Evolutionary conservation across 306 rosid genomes (phyloP), one percentile per base, ranked within the genome.

Genomic region (Sophora flavescens): DNA sequence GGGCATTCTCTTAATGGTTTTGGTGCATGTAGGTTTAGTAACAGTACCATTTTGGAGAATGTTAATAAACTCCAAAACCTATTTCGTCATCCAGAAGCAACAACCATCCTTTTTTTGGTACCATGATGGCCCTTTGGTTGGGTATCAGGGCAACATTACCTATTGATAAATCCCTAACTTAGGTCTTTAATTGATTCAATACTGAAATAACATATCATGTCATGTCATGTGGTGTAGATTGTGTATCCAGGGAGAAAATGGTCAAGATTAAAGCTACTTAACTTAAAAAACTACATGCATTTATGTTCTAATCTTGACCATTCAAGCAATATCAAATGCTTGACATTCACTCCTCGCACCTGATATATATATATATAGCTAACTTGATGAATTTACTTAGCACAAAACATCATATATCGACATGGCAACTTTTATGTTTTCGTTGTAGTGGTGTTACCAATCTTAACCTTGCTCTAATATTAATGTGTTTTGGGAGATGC

Each of bases 401-500:
- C 14, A 32, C 51, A 4, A 18, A 79, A 44, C 65, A 48, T 45
- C 17, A 63, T 36, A 45, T 68, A 67, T 77, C 50, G 78, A 3
- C 10, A 22, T 59, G 47, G 28, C 53, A 78, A 60, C 47, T 72
- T 67, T 15, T 44, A 9, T 72, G 41, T 78, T 28, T 68, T 56
- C 33, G 54, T 8, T 78, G 48, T 48, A 6, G 45, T 53, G 6
- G 22, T 17, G 52, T 13, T 50, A 17, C 8, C 8, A 63, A 18
- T 16, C 45, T 36, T 58, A 69, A 72, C 18, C 53, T 38, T 85
- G 61, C 56, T 74, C 66, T 62, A 18, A 35, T 45, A 44, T 16
- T 50, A 38, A 63, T 52, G 32, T 60, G 53, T 47, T 78, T 42
- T 64, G 42, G 61, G 4, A 6, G 39, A 18, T 75, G 60, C 47